Base-by-base conservation (phyloP, 768 basidiomycete genomes). In the Hygrophoropsis aurantiaca region DNA sequence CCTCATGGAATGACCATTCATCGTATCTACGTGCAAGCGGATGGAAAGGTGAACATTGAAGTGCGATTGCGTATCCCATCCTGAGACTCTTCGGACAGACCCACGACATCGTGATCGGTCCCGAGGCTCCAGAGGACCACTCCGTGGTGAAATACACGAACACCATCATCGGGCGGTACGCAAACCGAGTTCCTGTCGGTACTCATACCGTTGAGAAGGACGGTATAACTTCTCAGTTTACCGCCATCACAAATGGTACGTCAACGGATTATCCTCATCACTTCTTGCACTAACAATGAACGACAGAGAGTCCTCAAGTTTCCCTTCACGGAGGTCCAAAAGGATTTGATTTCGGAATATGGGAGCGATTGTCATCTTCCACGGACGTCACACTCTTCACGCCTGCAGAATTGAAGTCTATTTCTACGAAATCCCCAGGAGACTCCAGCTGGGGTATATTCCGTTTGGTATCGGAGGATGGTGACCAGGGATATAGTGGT, bases 41-140 rank as follows among this genome's bases (percentile, higher is more conserved):
- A 82, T 58, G 87, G 84, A 36, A 77, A 74, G 62, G 85, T 83
- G 59, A 30, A 6, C 52, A 72, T 56, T 25, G 8, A 8, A n/a
- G 32, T 23, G 11, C 8, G 8, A 23, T 44, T 36, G 41, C 2
- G 10, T 32, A 37, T 44, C 18, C 25, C 34, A 51, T 32, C 36
- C 30, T 9, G 21, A 25, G 11, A 27, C 3, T 25, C 16, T 40
- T 25, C 34, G 25, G 46, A 44, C 5, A 87, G 85, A 85, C 82
- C 5, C 84, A 89, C 65, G 87, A 89, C 62, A 76, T 90, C 48
- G 79, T 90, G 35, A 74, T 87, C 54, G 87, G 86, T 15, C 87
- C 87, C 32, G 82, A 87, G 67, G 64, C 70, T 36, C 80, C 85
- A 41, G 57, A 73, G 51, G 79, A 73, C 50, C 85, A 88, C 61